phyloP scores from a whole-genome alignment of 2,329 filamentous ascomycete genomes.

The Sarocladiaceae sp. region DNA sequence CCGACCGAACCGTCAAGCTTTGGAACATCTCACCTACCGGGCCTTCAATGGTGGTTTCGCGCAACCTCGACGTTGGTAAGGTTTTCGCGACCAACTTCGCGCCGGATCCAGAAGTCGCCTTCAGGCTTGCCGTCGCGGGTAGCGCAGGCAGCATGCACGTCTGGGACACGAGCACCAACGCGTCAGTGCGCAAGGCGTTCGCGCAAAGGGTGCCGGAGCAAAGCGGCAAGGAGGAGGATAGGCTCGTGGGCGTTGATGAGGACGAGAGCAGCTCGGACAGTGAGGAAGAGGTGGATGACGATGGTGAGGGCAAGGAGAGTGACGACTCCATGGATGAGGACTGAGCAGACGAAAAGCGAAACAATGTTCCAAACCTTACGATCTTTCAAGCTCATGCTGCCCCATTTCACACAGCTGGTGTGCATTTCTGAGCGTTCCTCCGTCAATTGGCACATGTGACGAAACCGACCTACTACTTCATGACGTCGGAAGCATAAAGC shows the following conservation, averaged over 20 bases:
- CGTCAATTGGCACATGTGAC: too few relatives aligned
- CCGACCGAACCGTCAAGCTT: slow-evolving; percentile 91
- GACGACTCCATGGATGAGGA: slow-evolving; percentile 51
- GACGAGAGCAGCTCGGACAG: slow-evolving; percentile 62
- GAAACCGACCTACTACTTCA: too few relatives aligned
- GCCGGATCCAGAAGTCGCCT: slow-evolving; percentile 83
- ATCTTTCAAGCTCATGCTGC: too few relatives aligned
- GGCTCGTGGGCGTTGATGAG: slow-evolving; percentile 66
- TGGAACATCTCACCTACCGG: slow-evolving; percentile 83
- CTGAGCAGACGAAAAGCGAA: slow-evolving; percentile 20
- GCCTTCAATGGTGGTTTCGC: slow-evolving; percentile 83
- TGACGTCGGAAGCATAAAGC: too few relatives aligned
- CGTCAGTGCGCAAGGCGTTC: slow-evolving; percentile 77
- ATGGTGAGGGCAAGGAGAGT: slow-evolving; percentile 37
- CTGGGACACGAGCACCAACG: slow-evolving; percentile 95
- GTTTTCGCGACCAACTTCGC: slow-evolving; percentile 89
- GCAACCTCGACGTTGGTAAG: slow-evolving; percentile 89
- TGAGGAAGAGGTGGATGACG: slow-evolving; percentile 47
- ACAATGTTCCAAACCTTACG: slow-evolving; percentile 1
- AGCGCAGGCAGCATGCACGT: slow-evolving; percentile 90
- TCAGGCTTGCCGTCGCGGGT: slow-evolving; percentile 86
- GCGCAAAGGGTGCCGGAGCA: slow-evolving; percentile 56
- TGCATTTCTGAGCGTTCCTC: too few relatives aligned
- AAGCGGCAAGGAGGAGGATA: slow-evolving; percentile 59
- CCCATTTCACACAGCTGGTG: too few relatives aligned